phyloP scores from a whole-genome alignment of 805 yeast species.

The Lipomyces starkeyi region DNA sequence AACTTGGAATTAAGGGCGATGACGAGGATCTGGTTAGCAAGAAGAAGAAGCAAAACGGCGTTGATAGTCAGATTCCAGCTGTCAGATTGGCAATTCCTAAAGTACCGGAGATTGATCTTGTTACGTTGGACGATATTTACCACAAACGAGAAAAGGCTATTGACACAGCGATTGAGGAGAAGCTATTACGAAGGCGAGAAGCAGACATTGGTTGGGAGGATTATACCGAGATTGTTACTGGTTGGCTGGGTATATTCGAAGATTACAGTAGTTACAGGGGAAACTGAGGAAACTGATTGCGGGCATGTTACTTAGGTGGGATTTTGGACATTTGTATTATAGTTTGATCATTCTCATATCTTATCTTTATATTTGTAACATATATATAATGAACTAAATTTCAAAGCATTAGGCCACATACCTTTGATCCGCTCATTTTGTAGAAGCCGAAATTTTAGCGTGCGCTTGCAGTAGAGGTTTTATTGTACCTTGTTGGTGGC shows the following conservation, averaged over 20 bases:
- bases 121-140: slow-evolving; percentile 76
- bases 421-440: too few species aligned
- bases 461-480: too few species aligned
- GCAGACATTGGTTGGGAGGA: slow-evolving; percentile 80
- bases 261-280: slow-evolving; percentile 3
- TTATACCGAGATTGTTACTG: slow-evolving; percentile 31
- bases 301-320: not conserved
- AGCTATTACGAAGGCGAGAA: slow-evolving; percentile 70
- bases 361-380: not conserved
- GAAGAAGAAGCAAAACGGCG: slow-evolving; percentile 53
- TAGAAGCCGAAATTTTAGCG: too few species aligned
- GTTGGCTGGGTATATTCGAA: slow-evolving; percentile 29
- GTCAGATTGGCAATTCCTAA: slow-evolving; percentile 59
- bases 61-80: slow-evolving; percentile 25
- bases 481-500: too few species aligned
- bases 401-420: not conserved
- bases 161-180: slow-evolving; percentile 82
- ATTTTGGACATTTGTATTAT: slow-evolving; percentile 4
- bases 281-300: not conserved
- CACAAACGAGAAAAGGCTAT: slow-evolving; percentile 78
- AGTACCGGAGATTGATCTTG: slow-evolving; percentile 92
- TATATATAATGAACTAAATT: not conserved
- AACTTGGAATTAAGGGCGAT: slow-evolving; percentile 76
- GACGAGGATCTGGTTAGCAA: slow-evolving; percentile 83
- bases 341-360: not conserved